Conservation (phyloP, 31 red algal species). For the Asparagopsis taxiformis region DNA sequence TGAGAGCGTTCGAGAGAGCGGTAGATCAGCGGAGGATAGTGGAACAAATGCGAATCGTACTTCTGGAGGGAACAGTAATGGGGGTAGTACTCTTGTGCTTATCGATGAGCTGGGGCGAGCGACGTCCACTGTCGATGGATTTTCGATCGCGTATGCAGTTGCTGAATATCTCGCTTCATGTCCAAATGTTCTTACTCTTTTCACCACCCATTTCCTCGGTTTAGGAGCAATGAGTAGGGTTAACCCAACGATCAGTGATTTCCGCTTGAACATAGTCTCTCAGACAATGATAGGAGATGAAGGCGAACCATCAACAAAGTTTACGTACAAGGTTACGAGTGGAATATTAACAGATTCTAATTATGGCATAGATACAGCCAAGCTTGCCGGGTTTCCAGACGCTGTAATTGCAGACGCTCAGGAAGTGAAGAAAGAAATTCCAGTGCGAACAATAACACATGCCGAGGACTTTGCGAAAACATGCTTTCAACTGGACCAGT, state of each 20-base stretch:
- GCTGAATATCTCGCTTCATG: conserved; percentile 35
- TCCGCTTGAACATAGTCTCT: conserved; percentile 20
- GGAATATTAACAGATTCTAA: conserved; percentile 41
- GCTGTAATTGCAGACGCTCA: conserved; percentile 9
- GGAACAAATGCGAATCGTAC: neutral
- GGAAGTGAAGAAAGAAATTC: conserved; percentile 14
- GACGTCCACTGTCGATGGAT: conserved; percentile 81
- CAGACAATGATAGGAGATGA: neutral
- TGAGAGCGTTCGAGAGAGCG: conserved; percentile 28
- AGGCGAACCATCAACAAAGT: conserved; percentile 5
- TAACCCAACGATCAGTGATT: conserved; percentile 27
- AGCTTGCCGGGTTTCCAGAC: conserved; percentile 52
- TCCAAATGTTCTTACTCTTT: conserved; percentile 40
- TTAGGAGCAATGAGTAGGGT: conserved; percentile 38
- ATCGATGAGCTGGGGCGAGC: conserved; percentile 87
- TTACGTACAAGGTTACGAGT: conserved; percentile 49
- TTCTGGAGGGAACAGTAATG: neutral
- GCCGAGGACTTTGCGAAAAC: conserved; percentile 12
- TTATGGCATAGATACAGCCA: conserved; percentile 63
- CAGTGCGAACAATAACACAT: conserved; percentile 13
- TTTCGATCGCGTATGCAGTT: conserved; percentile 76
- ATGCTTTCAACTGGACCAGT: conserved; percentile 14
- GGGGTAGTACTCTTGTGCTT: conserved; percentile 58
- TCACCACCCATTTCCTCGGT: conserved; percentile 50
- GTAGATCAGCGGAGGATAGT: neutral